Percentiles rank a stretch among this genome's conserved stretches.
Conservation (phyloP, 768 basidiomycete species). For the Leccinum subgranulosum region DNA sequence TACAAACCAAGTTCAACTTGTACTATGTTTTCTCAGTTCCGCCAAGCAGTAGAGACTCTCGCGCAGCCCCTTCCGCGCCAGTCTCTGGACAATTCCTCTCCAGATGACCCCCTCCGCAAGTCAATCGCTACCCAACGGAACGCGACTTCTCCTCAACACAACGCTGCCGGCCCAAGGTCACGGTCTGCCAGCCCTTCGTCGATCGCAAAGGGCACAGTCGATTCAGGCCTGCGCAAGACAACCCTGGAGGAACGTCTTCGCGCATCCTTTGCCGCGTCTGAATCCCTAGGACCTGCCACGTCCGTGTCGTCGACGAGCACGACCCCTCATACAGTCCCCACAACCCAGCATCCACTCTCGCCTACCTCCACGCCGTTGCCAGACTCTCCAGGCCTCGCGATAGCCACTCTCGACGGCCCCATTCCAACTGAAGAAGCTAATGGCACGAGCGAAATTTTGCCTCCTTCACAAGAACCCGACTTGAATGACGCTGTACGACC, state of each 20-base stretch:
- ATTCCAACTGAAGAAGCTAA: constrained; percentile 1
- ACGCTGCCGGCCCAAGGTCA: constrained; percentile 12
- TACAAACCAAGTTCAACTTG: not conserved
- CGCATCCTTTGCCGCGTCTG: constrained; percentile 57
- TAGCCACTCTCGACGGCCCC: not conserved
- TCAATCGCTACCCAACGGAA: constrained; percentile 54
- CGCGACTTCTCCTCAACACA: constrained; percentile 35
- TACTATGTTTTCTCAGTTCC: constrained; percentile 79
- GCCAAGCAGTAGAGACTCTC: constrained; percentile 69
- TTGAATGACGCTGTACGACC: not conserved
- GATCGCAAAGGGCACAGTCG: constrained; percentile 9
- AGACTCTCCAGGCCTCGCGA: constrained; percentile 32
- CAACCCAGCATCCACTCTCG: constrained; percentile 36
- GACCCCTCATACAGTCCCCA: constrained; percentile 34
- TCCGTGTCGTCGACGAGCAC: constrained; percentile 39
- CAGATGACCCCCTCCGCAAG: constrained; percentile 49
- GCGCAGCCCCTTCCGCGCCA: constrained; percentile 46
- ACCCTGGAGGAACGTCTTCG: constrained; percentile 78
- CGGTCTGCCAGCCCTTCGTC: constrained; percentile 27
- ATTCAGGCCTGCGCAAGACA: constrained; percentile 42
- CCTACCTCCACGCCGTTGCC: constrained; percentile 45
- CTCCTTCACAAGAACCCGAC: constrained; percentile 1
- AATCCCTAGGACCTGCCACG: constrained; percentile 45
- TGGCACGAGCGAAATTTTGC: not conserved
- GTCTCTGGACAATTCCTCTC: constrained; percentile 28